phyloP scores from a whole-genome alignment of 257 asterid genomes.

The Eucommia ulmoides region DNA sequence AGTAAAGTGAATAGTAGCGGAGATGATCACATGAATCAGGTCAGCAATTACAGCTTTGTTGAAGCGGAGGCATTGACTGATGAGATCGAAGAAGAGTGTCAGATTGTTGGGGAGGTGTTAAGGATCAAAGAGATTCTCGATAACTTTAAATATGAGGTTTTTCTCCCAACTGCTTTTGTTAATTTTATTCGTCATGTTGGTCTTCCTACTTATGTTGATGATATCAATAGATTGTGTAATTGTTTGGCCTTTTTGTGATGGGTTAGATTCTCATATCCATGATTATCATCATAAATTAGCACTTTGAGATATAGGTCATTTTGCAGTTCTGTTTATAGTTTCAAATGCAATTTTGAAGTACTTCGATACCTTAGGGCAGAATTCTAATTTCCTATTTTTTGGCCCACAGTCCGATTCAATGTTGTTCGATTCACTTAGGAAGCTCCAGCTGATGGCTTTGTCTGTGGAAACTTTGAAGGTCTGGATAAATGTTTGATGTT shows the following conservation, averaged over 20 bases:
- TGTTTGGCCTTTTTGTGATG: no score
- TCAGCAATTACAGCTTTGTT: slow-evolving; percentile 9
- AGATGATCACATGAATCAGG: slow-evolving; percentile 16
- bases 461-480: background rate
- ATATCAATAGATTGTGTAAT: no score
- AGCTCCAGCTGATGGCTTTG: background rate
- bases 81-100: background rate
- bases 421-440: background rate
- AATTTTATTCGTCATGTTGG: no score
- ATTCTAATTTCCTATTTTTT: no score
- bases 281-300: no score
- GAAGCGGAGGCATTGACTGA: slow-evolving; percentile 25
- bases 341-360: no score
- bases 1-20: slow-evolving; percentile 17
- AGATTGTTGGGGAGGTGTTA: background rate
- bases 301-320: no score
- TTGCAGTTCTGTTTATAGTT: no score
- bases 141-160: background rate
- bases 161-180: background rate
- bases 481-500: background rate
- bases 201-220: no score
- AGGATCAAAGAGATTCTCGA: background rate
- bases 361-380: no score
- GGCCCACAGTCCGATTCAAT: background rate
- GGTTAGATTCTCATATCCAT: no score